These are phyloP conservation scores for Candida pini DNA, from an alignment of 805 yeast genomes.

Conservation along the genomic window DNA sequence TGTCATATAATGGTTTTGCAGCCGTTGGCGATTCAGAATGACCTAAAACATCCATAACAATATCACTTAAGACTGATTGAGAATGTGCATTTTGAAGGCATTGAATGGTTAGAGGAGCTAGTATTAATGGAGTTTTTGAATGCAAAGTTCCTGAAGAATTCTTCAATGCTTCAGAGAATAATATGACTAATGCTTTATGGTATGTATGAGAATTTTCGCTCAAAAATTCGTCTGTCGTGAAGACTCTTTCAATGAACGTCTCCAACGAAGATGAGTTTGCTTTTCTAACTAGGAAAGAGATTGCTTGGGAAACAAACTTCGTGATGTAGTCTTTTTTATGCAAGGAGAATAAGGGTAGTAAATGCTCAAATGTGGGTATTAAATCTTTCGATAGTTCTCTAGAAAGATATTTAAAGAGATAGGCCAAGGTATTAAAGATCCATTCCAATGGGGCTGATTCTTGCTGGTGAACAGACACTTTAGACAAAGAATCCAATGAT, in stretches of 20 bases:
- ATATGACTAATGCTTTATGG: slow-evolving; percentile 49
- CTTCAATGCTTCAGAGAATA: slow-evolving; percentile 70
- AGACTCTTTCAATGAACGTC: slow-evolving; percentile 36
- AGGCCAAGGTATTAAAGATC: slow-evolving; percentile 81
- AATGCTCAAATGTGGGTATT: slow-evolving; percentile 58
- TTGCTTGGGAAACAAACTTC: slow-evolving; percentile 84
- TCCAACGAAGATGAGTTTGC: slow-evolving; percentile 43
- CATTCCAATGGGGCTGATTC: slow-evolving; percentile 68
- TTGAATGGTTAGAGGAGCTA: slow-evolving; percentile 30
- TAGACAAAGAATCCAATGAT: slow-evolving; percentile 46
- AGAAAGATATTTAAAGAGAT: slow-evolving; percentile 81
- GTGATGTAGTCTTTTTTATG: slow-evolving; percentile 58
- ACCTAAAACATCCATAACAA: slow-evolving; percentile 45
- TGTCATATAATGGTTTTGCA: slow-evolving; percentile 39
- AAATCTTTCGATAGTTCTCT: slow-evolving; percentile 57
- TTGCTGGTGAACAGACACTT: slow-evolving; percentile 42
- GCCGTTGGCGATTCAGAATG: slow-evolving; percentile 46
- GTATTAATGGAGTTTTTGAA: slow-evolving; percentile 55
- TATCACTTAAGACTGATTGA: slow-evolving; percentile 50
- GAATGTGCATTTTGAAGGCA: slow-evolving; percentile 20
- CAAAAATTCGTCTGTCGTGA: slow-evolving; percentile 26
- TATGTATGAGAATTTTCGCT: slow-evolving; percentile 38
- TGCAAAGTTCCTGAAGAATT: slow-evolving; percentile 70
- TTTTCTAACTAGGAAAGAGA: slow-evolving; percentile 77
- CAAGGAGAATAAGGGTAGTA: slow-evolving; percentile 60